A percentile compares a stretch with the other conserved stretches of the same genome.
These are phyloP conservation scores for Trichosporon faecale DNA, from an alignment of 1,284 basidiomycete genomes.

Conservation along the genomic window DNA sequence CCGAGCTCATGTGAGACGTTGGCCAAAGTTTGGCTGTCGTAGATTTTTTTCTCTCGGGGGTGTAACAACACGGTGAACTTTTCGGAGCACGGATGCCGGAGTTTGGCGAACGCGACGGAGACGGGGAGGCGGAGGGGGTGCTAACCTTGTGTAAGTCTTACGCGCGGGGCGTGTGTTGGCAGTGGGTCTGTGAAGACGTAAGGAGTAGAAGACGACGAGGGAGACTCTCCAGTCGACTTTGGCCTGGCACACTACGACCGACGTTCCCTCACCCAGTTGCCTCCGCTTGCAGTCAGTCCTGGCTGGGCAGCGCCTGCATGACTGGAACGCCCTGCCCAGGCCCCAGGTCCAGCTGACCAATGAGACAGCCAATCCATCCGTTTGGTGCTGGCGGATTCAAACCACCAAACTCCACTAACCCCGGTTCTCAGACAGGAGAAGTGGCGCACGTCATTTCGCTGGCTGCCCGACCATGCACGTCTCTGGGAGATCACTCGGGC, in stretches of 20 bases:
- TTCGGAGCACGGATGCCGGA: slow-evolving; percentile 7
- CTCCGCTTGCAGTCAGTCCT: neutral
- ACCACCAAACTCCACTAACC: slow-evolving; percentile 5
- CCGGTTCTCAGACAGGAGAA: neutral
- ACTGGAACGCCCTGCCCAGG: neutral
- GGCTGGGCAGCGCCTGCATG: neutral
- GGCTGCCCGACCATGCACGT: neutral
- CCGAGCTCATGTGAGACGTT: neutral
- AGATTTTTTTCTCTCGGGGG: slow-evolving; percentile 2
- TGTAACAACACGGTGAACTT: neutral
- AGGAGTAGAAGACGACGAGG: slow-evolving; percentile 20
- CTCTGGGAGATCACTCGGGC: neutral
- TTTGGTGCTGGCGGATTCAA: slow-evolving; percentile 7
- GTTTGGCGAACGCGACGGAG: neutral
- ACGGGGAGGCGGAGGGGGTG: slow-evolving; percentile 6
- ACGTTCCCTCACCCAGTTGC: neutral
- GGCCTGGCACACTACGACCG: slow-evolving; percentile 4
- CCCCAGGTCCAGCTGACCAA: slow-evolving; percentile 4
- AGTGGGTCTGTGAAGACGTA: slow-evolving; percentile 21
- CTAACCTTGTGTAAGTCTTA: slow-evolving; percentile 22
- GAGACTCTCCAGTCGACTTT: slow-evolving; percentile 8
- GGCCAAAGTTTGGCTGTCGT: neutral
- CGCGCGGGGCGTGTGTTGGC: slow-evolving; percentile 18
- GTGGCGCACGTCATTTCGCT: neutral
- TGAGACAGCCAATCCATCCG: slow-evolving; percentile 4